Percentiles rank a stretch among this genome's conserved stretches.
phyloP scores from a whole-genome alignment of 176 grass and related monocot species.

The Aegilops tauschii region DNA sequence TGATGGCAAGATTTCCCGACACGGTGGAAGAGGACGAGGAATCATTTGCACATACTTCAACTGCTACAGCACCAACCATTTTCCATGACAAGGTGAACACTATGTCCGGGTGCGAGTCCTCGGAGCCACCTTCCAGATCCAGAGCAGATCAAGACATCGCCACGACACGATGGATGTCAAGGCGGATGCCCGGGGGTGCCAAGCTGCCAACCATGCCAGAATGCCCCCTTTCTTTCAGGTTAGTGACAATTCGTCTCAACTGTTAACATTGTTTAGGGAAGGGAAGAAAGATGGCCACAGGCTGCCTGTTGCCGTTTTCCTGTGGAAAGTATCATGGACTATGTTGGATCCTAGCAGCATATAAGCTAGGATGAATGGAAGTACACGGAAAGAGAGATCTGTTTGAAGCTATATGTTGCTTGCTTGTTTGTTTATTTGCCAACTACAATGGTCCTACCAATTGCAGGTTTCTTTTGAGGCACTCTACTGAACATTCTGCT shows the following conservation, averaged over 20 bases:
- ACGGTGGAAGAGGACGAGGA: conserved; percentile 25
- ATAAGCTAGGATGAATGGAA: neutral
- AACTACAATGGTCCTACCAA: conserved; percentile 1
- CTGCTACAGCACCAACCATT: conserved; percentile 4
- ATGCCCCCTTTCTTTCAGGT: conserved; percentile 24
- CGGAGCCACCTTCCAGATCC: neutral
- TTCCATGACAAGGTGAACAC: neutral
- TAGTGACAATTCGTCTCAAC: neutral
- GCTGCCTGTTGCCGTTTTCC: neutral
- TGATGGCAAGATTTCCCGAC: neutral
- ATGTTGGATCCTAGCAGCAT: neutral
- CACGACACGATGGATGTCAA: neutral
- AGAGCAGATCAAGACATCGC: neutral
- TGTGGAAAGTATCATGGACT: too few species aligned
- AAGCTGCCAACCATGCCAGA: neutral
- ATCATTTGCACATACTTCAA: neutral
- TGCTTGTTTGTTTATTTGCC: neutral
- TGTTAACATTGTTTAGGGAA: neutral
- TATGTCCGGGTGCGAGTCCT: neutral
- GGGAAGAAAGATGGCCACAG: neutral
- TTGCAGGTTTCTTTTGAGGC: conserved; percentile 36
- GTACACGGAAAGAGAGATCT: neutral
- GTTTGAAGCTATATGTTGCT: neutral
- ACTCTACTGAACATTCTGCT: neutral
- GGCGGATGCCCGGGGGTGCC: neutral